phyloP scores from a whole-genome alignment of 495 filamentous ascomycete genomes.

The Penicillium dipodomyicola region DNA sequence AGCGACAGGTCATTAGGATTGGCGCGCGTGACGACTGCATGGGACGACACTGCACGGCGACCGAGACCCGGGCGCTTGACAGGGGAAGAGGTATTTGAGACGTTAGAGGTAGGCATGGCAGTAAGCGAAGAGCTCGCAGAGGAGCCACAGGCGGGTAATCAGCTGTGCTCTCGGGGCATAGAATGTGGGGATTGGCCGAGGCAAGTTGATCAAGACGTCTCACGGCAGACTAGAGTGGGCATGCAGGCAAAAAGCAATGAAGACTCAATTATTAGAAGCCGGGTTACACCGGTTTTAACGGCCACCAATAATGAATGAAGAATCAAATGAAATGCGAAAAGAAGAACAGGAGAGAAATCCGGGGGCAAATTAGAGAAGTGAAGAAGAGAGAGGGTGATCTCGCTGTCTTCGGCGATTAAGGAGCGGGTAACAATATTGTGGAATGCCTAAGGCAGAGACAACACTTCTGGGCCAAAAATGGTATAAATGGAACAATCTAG shows the following conservation, averaged over 20 bases:
- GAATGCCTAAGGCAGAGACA: not conserved
- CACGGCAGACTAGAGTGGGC: slow-evolving; percentile 26
- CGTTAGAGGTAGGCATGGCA: slow-evolving; percentile 43
- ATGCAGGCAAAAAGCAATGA: slow-evolving; percentile 34
- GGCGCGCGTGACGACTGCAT: slow-evolving; percentile 46
- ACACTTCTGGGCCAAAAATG: not conserved
- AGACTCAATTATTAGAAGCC: slow-evolving; percentile 17
- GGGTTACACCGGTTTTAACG: slow-evolving; percentile 16
- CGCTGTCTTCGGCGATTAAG: slow-evolving; percentile 29
- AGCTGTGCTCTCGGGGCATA: slow-evolving; percentile 23
- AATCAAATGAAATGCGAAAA: not conserved
- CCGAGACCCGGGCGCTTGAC: slow-evolving; percentile 49
- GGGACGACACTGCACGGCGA: slow-evolving; percentile 48
- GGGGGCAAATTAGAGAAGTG: slow-evolving; percentile 5
- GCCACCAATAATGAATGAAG: not conserved
- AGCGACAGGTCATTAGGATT: slow-evolving; percentile 38
- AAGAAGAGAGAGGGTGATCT: slow-evolving; percentile 15
- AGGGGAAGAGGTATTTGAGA: slow-evolving; percentile 38
- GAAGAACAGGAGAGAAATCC: not conserved
- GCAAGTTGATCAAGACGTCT: slow-evolving; percentile 22
- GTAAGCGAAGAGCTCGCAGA: slow-evolving; percentile 18
- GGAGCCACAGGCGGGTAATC: slow-evolving; percentile 26
- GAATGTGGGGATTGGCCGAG: slow-evolving; percentile 34
- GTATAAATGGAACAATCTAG: not conserved
- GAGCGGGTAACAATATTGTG: slow-evolving; percentile 25